A percentile compares a stretch with the other conserved stretches of the same genome.
Conservation (phyloP, 2,329 filamentous ascomycete genomes). For the Orbilia oligospora region DNA sequence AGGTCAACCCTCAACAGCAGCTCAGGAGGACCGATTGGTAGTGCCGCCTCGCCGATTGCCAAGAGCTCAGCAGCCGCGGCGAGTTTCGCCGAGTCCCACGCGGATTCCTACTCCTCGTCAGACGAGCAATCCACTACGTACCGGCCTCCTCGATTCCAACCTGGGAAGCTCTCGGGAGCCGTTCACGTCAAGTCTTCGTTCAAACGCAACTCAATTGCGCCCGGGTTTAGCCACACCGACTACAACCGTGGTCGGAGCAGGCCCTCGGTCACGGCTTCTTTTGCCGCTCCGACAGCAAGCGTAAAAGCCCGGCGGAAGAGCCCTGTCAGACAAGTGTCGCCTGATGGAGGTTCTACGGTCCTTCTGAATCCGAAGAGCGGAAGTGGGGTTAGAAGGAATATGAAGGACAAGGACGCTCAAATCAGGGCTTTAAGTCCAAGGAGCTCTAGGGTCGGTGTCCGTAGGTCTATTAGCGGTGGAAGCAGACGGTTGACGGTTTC, state of each 20-base stretch:
- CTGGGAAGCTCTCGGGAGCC: slow-evolving; percentile 56
- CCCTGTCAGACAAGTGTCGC: slow-evolving; percentile 67
- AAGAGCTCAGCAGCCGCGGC: slow-evolving; percentile 45
- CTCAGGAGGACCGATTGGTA: slow-evolving; percentile 40
- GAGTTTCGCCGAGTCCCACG: slow-evolving; percentile 58
- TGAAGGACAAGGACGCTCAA: slow-evolving; percentile 64
- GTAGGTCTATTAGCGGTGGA: slow-evolving; percentile 42
- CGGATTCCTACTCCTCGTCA: slow-evolving; percentile 61
- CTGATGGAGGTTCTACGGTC: slow-evolving; percentile 66
- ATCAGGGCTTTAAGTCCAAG: slow-evolving; percentile 65
- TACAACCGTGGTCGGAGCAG: slow-evolving; percentile 31
- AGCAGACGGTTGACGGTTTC: slow-evolving; percentile 48
- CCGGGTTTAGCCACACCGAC: slow-evolving; percentile 43
- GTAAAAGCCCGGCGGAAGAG: slow-evolving; percentile 66
- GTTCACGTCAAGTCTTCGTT: slow-evolving; percentile 59
- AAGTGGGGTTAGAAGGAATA: slow-evolving; percentile 65
- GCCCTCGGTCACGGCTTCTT: slow-evolving; percentile 61
- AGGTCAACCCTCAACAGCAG: slow-evolving; percentile 15
- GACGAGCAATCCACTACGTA: slow-evolving; percentile 59
- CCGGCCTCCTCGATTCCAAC: slow-evolving; percentile 59
- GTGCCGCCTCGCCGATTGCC: slow-evolving; percentile 59
- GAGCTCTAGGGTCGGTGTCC: slow-evolving; percentile 48
- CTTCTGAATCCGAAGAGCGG: slow-evolving; percentile 65
- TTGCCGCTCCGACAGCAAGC: slow-evolving; percentile 61
- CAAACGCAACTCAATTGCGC: slow-evolving; percentile 59